phyloP scores from a whole-genome alignment of 2,329 filamentous ascomycete species.

The Arthrobotrys iridis region DNA sequence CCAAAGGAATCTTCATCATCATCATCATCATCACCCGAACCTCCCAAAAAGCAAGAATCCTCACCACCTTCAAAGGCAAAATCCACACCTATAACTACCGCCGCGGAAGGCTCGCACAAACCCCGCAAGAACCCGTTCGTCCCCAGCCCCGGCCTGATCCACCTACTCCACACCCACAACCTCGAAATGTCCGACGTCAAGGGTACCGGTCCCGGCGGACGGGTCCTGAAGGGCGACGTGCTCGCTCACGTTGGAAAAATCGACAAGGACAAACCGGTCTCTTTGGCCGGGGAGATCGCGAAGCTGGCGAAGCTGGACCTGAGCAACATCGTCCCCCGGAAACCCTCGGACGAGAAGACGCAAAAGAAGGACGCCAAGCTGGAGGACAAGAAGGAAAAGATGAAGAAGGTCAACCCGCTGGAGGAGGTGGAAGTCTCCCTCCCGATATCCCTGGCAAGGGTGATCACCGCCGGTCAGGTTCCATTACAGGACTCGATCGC shows the following conservation, averaged over 20 bases:
- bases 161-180: slow-evolving; percentile 81
- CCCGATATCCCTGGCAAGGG: slow-evolving; percentile 74
- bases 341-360: slow-evolving; percentile 58
- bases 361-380: no score
- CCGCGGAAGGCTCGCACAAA: slow-evolving; percentile 1
- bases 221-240: slow-evolving; percentile 93
- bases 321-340: slow-evolving; percentile 88
- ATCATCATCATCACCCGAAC: not conserved
- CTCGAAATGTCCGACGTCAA: slow-evolving; percentile 82
- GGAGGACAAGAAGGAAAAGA: slow-evolving; percentile 65
- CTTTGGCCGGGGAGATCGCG: slow-evolving; percentile 75
- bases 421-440: slow-evolving; percentile 53
- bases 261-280: slow-evolving; percentile 74
- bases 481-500: slow-evolving; percentile 73
- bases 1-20: slow-evolving; percentile 18
- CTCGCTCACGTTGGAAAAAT: slow-evolving; percentile 87
- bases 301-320: slow-evolving; percentile 87
- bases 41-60: slow-evolving; percentile 4
- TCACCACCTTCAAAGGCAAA: not conserved
- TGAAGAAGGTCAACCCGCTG: slow-evolving; percentile 58
- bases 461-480: slow-evolving; percentile 60
- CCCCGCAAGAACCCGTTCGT: slow-evolving; percentile 74
- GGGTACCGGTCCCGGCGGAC: slow-evolving; percentile 85
- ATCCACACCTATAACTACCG: not conserved
- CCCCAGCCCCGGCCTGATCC: slow-evolving; percentile 62